Percentiles rank a stretch among this genome's conserved stretches.
phyloP scores from a whole-genome alignment of 2,329 filamentous ascomycete genomes.

The Hirsutella thompsonii region DNA sequence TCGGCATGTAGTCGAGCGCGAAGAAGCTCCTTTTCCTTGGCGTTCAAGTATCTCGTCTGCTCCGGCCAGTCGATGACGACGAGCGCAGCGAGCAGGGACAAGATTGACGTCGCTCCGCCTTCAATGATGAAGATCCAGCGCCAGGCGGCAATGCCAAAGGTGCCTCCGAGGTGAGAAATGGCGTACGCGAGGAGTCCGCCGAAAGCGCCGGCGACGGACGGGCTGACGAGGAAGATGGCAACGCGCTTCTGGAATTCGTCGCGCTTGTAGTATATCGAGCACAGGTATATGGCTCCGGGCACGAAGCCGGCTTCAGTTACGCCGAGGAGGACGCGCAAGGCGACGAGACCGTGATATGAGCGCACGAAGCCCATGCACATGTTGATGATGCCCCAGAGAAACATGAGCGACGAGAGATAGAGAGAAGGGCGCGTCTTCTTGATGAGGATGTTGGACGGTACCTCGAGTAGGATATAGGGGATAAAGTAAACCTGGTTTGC shows the following conservation, averaged over 20 bases:
- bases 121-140: conserved; percentile 28
- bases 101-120: conserved; percentile 10
- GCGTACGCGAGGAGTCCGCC: conserved; percentile 34
- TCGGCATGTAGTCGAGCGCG: conserved; percentile 27
- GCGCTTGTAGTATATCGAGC: conserved; percentile 34
- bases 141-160: conserved; percentile 29
- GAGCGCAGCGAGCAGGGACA: conserved; percentile 11
- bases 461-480: conserved; percentile 29
- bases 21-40: conserved; percentile 29
- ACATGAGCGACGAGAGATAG: conserved; percentile 23
- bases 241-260: conserved; percentile 34
- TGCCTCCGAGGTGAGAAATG: conserved; percentile 30
- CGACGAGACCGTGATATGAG: conserved; percentile 18
- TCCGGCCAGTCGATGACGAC: conserved; percentile 14
- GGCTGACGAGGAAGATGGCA: conserved; percentile 28
- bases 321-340: conserved; percentile 24
- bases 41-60: conserved; percentile 27
- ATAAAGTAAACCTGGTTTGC: conserved; percentile 18
- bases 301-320: conserved; percentile 24
- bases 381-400: conserved; percentile 25
- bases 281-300: conserved; percentile 27
- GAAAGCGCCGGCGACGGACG: conserved; percentile 27
- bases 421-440: conserved; percentile 25
- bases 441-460: conserved; percentile 32
- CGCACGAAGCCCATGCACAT: conserved; percentile 24